Conservation (phyloP, 805 yeast genomes). For the Brettanomyces nanus region DNA sequence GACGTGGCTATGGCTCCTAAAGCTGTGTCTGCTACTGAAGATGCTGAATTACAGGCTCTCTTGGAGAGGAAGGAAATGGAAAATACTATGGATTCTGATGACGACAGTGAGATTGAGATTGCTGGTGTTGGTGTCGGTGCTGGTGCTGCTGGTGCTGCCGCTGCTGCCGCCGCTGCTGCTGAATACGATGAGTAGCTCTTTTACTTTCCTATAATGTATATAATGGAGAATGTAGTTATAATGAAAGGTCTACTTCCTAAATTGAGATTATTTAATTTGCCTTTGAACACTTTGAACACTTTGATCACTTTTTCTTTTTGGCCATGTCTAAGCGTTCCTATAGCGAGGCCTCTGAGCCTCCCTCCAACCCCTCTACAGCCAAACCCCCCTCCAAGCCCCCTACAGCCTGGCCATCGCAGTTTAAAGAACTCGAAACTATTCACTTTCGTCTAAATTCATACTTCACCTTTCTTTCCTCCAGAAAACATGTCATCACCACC, state of each 20-base stretch:
- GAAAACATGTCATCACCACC: constrained; percentile 53
- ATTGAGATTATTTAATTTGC: background rate
- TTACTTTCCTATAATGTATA: background rate
- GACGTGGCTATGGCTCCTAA: constrained; percentile 96
- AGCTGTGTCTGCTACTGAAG: constrained; percentile 98
- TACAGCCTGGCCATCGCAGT: constrained; percentile 26
- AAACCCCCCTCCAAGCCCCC: too few relatives aligned
- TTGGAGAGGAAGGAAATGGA: constrained; percentile 90
- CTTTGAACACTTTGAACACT: too few relatives aligned
- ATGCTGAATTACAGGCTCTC: constrained; percentile 92
- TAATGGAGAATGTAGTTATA: background rate
- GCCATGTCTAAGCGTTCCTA: too few relatives aligned
- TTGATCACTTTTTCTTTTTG: too few relatives aligned
- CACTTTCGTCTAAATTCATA: constrained; percentile 51
- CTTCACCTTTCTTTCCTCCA: constrained; percentile 52
- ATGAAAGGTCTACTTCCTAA: background rate
- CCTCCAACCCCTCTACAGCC: too few relatives aligned
- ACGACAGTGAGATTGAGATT: constrained; percentile 34
- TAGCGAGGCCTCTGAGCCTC: too few relatives aligned
- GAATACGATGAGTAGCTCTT: too few relatives aligned
- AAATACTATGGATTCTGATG: constrained; percentile 78
- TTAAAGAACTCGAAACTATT: constrained; percentile 36
- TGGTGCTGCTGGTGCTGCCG: too few relatives aligned
- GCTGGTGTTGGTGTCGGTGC: too few relatives aligned
- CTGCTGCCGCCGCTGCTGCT: too few relatives aligned